A percentile compares a stretch with the other conserved stretches of the same genome.
Evolutionary conservation across 2,329 filamentous ascomycete species (phyloP).

Genomic region (Coleophoma cylindrospora): DNA sequence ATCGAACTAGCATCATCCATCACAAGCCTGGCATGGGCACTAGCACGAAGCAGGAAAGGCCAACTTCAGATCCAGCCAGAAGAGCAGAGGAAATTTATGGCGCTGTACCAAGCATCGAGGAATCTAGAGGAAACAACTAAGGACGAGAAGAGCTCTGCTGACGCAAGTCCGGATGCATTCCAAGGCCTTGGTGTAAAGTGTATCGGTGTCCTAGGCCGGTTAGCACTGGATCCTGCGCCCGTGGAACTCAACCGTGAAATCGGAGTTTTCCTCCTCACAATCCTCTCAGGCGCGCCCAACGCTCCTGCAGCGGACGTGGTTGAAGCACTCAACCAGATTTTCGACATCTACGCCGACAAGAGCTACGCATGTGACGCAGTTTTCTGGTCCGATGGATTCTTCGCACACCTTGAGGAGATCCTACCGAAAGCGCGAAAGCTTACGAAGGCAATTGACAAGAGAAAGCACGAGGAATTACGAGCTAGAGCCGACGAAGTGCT

Average conservation of each 20-base stretch:
- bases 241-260: slow-evolving; percentile 54
- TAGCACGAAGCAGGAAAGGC: slow-evolving; percentile 50
- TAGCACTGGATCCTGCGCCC: slow-evolving; percentile 51
- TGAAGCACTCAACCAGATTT: slow-evolving; percentile 61
- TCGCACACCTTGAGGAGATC: slow-evolving; percentile 51
- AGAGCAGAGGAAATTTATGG: slow-evolving; percentile 60
- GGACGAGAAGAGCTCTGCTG: slow-evolving; percentile 10
- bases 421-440: slow-evolving; percentile 49
- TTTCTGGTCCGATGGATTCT: slow-evolving; percentile 58
- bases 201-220: slow-evolving; percentile 59
- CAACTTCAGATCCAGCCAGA: slow-evolving; percentile 41
- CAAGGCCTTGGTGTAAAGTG: slow-evolving; percentile 60
- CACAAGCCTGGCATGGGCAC: slow-evolving; percentile 61
- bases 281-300: slow-evolving; percentile 45
- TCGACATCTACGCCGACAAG: slow-evolving; percentile 64
- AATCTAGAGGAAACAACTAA: slow-evolving; percentile 21
- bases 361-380: slow-evolving; percentile 54
- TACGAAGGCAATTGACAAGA: slow-evolving; percentile 58
- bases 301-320: slow-evolving; percentile 53
- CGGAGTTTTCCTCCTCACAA: slow-evolving; percentile 55
- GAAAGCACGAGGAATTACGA: slow-evolving; percentile 49
- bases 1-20: slow-evolving; percentile 56
- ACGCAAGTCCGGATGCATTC: slow-evolving; percentile 45
- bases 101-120: slow-evolving; percentile 57
- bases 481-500: slow-evolving; percentile 54